phyloP scores from a whole-genome alignment of 2,329 filamentous ascomycete species.

The Curvularia sp. region DNA sequence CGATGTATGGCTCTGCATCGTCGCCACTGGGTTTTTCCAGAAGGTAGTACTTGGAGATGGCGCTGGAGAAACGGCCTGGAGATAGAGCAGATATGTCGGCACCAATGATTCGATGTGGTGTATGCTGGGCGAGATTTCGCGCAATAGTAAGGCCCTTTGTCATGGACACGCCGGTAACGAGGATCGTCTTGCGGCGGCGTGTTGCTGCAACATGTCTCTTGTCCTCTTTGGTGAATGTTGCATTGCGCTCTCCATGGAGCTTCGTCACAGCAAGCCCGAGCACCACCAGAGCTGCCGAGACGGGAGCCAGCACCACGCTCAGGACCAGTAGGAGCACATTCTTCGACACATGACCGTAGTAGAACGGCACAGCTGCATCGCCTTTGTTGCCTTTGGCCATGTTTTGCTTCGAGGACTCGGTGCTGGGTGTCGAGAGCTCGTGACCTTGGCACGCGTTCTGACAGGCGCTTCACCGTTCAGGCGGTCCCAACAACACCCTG shows the following conservation, averaged over 20 bases:
- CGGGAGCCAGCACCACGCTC: conserved; percentile 56
- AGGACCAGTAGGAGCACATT: conserved; percentile 57
- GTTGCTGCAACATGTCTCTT: conserved; percentile 29
- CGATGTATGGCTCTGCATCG: conserved; percentile 60
- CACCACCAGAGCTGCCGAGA: conserved; percentile 49
- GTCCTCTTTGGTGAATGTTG: conserved; percentile 26
- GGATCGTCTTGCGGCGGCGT: conserved; percentile 59
- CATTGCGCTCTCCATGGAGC: conserved; percentile 18
- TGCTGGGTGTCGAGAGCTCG: conserved; percentile 17
- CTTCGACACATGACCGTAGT: conserved; percentile 55
- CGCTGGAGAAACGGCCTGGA: conserved; percentile 62
- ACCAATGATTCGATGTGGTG: conserved; percentile 73
- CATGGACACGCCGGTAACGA: conserved; percentile 77
- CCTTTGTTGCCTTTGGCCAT: conserved; percentile 22
- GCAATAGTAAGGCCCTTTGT: conserved; percentile 72
- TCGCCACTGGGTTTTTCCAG: conserved; percentile 45
- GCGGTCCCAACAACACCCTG: conserved; percentile 11
- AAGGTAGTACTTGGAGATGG: conserved; percentile 64
- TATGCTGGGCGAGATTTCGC: conserved; percentile 66
- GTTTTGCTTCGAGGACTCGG: conserved; percentile 7
- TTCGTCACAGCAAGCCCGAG: conserved; percentile 37
- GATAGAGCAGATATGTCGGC: conserved; percentile 63
- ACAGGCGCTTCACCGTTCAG: conserved; percentile 17
- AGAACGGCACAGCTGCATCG: conserved; percentile 27
- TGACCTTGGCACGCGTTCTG: conserved; percentile 24